Evolutionary conservation across 805 yeast species (phyloP).

Genomic region (Cyberlindnera xylosilytica): DNA sequence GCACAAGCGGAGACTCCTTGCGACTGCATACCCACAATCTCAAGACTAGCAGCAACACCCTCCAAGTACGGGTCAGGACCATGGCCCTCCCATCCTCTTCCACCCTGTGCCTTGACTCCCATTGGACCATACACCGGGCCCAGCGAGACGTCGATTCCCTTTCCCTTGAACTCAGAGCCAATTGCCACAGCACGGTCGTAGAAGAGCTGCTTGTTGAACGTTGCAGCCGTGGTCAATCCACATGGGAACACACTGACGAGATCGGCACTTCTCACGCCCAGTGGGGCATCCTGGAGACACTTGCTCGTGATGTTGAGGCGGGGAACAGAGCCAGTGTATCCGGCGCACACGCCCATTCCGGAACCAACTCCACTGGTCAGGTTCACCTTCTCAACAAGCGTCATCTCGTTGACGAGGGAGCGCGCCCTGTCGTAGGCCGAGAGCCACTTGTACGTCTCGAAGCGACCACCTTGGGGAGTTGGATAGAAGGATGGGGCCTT

Average conservation of each 20-base stretch:
- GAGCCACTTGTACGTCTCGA: constrained; percentile 33
- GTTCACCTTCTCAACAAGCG: constrained; percentile 7
- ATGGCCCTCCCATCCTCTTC: constrained; percentile 9
- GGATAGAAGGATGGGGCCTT: constrained; percentile 16
- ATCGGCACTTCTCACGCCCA: constrained; percentile 9
- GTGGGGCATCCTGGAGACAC: constrained; percentile 6
- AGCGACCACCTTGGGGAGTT: constrained; percentile 35
- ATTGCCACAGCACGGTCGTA: constrained; percentile 4
- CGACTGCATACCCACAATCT: constrained; percentile 1
- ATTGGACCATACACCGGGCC: constrained; percentile 10
- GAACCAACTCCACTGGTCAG: constrained; percentile 4
- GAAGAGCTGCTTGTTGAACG: constrained; percentile 7
- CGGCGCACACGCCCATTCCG: constrained; percentile 1
- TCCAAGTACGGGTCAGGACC: constrained; percentile 8
- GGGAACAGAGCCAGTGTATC: constrained; percentile 7
- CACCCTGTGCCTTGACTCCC: constrained; percentile 7
- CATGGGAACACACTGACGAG: constrained; percentile 7
- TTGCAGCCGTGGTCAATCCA: constrained; percentile 6
- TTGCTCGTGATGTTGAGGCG: constrained; percentile 6
- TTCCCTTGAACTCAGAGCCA: constrained; percentile 8
- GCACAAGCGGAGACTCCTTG: constrained; percentile 8
- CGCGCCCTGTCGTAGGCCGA: too few relatives aligned
- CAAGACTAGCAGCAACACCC: constrained; percentile 2
- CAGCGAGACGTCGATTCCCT: constrained; percentile 6
- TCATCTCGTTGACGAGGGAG: constrained; percentile 5